phyloP scores from a whole-genome alignment of 805 yeast genomes.

The Yamadazyma laniorum region DNA sequence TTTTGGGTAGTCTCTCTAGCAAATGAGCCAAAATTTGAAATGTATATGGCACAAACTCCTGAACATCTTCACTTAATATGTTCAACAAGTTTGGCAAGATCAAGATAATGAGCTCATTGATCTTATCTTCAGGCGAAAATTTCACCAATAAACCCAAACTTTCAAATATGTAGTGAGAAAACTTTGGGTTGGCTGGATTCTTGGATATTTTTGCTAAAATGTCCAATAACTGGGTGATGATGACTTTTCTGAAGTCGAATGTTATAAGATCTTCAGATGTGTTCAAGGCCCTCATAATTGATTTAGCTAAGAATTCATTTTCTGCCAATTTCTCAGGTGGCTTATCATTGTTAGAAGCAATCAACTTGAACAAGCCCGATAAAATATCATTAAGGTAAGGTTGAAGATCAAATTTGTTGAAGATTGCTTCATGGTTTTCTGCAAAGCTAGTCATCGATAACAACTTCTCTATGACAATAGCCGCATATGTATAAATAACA shows the following conservation, averaged over 20 bases:
- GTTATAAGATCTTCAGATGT: slow-evolving; percentile 67
- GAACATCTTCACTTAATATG: slow-evolving; percentile 78
- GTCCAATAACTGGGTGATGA: slow-evolving; percentile 62
- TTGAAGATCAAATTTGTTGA: slow-evolving; percentile 69
- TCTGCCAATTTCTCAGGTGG: slow-evolving; percentile 93
- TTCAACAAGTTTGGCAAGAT: slow-evolving; percentile 66
- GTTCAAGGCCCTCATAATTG: slow-evolving; percentile 77
- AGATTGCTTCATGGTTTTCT: slow-evolving; percentile 56
- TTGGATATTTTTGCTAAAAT: slow-evolving; percentile 70
- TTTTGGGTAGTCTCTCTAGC: slow-evolving; percentile 57
- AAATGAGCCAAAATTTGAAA: slow-evolving; percentile 85
- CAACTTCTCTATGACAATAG: slow-evolving; percentile 88
- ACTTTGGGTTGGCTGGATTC: slow-evolving; percentile 94
- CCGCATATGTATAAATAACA: slow-evolving; percentile 89
- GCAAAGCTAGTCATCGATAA: slow-evolving; percentile 66
- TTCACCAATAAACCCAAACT: slow-evolving; percentile 75
- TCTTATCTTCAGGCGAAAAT: slow-evolving; percentile 35
- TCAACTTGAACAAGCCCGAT: slow-evolving; percentile 65
- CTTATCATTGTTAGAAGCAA: slow-evolving; percentile 26
- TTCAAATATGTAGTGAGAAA: slow-evolving; percentile 89
- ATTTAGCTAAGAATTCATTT: slow-evolving; percentile 89
- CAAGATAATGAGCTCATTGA: slow-evolving; percentile 41
- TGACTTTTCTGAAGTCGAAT: slow-evolving; percentile 40
- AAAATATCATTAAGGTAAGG: slow-evolving; percentile 60
- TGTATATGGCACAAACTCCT: slow-evolving; percentile 90